Base-by-base conservation (phyloP, 2,329 filamentous ascomycete species). In the Leptographium flavum region DNA sequence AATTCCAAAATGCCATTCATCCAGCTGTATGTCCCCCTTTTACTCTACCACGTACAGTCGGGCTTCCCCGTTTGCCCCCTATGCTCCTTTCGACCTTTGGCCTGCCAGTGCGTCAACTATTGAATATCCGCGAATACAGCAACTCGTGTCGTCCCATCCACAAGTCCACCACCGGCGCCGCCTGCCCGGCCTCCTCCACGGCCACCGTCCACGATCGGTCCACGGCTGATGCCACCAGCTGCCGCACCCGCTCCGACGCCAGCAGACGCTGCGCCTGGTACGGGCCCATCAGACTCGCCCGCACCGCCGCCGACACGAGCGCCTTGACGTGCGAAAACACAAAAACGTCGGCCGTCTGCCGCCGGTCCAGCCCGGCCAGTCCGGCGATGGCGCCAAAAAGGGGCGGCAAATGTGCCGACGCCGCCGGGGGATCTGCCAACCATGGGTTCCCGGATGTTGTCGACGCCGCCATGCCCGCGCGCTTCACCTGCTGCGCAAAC, bases 61-160 rank as follows among this genome's bases (percentile, higher is more conserved):
- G 19, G 1, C 9, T 1, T 6, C 21, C 17, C 2, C 22, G 13
- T 22, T 38, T 9, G 17, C 21, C 15, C 14, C n/a, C 6, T 19
- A n/a, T 21, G 7, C 10, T 11, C 5, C 38, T 30, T 40, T 11
- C 22, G 10, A 32, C 30, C 9, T 39, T 4, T 19, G 14, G 6
- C 2, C 39, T 14, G 17, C n/a, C 14, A n/a, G n/a, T 14, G 6
- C 30, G 7, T 63, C 56, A 90, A 54, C 83, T 88, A 62, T 92
- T 92, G 58, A 92, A 92, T 45, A 92, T 90, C 54, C 85, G 76
- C 47, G 83, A 88, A 60, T 92, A 92, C 51, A 92, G 60, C 58
- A 86, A 66, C 68, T 92, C 85, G 60, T 92, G 85, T 57, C 85
- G 71, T 4, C 85, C 85, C 56, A 87, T 71, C 84, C 85, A 92